Conservation (phyloP, 73 alveolate species). For the Paramecium pentaurelia region DNA sequence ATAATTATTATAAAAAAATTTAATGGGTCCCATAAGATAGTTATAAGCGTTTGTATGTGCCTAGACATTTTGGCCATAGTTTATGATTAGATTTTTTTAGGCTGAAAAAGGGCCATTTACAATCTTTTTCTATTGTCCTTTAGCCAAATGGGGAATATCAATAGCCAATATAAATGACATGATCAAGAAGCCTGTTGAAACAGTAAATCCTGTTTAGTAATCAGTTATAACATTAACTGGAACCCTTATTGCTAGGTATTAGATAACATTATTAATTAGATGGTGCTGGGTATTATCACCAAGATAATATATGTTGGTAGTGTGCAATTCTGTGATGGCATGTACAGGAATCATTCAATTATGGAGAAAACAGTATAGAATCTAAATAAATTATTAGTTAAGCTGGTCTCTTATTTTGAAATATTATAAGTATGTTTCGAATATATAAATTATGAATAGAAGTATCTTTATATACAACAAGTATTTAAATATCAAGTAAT, state of each 20-base stretch:
- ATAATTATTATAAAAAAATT: background rate
- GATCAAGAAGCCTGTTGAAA: slow-evolving; percentile 8
- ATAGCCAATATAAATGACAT: slow-evolving; percentile 22
- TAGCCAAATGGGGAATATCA: slow-evolving; percentile 35
- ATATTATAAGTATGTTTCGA: background rate
- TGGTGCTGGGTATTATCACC: slow-evolving; percentile 40
- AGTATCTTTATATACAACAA: background rate
- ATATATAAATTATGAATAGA: background rate
- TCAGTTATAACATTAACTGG: background rate
- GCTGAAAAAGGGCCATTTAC: slow-evolving; percentile 43
- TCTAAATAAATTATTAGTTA: background rate
- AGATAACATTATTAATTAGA: background rate
- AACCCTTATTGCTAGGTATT: background rate
- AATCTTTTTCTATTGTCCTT: slow-evolving; percentile 20
- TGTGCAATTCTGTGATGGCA: background rate
- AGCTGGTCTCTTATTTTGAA: slow-evolving; percentile 30
- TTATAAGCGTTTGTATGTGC: background rate
- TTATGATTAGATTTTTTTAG: background rate
- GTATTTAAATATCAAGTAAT: background rate
- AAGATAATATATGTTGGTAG: background rate
- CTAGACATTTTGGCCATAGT: slow-evolving; percentile 30
- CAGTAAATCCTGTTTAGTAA: background rate
- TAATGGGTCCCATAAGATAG: background rate
- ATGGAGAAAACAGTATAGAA: slow-evolving; percentile 15
- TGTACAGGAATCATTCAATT: background rate